These are phyloP conservation scores for Trapa incisa DNA, from an alignment of 345 rosid species.

Conservation along the genomic window DNA sequence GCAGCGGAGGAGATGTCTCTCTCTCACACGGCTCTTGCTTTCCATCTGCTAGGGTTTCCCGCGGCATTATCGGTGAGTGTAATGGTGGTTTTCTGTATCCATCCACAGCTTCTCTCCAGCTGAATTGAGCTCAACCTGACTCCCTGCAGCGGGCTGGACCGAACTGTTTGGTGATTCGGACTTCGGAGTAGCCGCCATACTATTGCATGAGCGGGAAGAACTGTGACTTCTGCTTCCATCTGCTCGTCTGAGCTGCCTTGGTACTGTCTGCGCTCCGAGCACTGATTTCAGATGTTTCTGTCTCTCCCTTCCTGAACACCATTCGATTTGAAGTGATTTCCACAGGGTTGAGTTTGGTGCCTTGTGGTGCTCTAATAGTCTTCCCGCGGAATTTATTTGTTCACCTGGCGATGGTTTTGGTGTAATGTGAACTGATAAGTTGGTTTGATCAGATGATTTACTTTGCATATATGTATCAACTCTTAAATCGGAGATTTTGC, in stretches of 20 bases:
- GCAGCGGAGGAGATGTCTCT: not conserved
- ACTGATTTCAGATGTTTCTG: too few relatives aligned
- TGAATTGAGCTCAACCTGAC: not conserved
- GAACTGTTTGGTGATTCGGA: not conserved
- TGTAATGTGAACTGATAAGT: too few relatives aligned
- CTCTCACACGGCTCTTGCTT: not conserved
- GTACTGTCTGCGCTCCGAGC: not conserved
- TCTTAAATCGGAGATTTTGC: not conserved
- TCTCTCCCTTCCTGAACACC: too few relatives aligned
- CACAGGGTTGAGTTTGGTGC: too few relatives aligned
- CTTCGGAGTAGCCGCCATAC: not conserved
- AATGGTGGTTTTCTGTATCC: not conserved
- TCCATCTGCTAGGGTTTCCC: slow-evolving; percentile 7
- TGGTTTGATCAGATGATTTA: not conserved
- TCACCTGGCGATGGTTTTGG: too few relatives aligned
- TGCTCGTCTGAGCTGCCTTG: too few relatives aligned
- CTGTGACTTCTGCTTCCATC: too few relatives aligned
- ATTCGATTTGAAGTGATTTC: too few relatives aligned
- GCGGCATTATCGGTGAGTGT: not conserved
- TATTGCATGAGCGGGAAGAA: slow-evolving; percentile 1
- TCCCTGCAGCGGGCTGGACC: not conserved
- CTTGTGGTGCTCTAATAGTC: too few relatives aligned
- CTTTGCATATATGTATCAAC: not conserved
- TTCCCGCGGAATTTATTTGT: too few relatives aligned
- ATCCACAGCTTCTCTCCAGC: not conserved